A percentile compares a stretch with the other conserved stretches of the same genome.
These are phyloP conservation scores for Pseudozyma thailandica DNA, from an alignment of 1,284 basidiomycete species.

Conservation along the genomic window DNA sequence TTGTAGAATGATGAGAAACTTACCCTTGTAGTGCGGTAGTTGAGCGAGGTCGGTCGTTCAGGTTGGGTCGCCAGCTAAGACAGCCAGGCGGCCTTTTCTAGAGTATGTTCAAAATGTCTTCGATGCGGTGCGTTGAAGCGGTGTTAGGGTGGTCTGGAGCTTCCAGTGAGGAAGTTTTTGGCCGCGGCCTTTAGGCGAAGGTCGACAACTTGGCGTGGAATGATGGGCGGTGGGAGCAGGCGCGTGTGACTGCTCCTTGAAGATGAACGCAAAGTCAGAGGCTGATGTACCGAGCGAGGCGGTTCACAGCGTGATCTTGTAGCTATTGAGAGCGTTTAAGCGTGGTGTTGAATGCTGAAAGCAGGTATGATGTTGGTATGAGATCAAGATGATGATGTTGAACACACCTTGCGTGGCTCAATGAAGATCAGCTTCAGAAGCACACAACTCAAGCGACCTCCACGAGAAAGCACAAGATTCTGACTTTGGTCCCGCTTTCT, in stretches of 20 bases:
- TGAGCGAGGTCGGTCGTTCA: conserved; percentile 28
- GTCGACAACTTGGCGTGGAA: conserved; percentile 54
- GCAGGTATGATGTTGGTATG: neutral
- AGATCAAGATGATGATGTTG: neutral
- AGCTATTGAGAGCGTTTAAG: neutral
- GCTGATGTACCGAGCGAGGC: conserved; percentile 28
- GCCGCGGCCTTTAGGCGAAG: conserved; percentile 54
- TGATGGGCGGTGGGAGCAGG: conserved; percentile 48
- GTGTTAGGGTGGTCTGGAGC: conserved; percentile 50
- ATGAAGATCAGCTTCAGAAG: too few species aligned
- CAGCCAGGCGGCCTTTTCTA: conserved; percentile 51
- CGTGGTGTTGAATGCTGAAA: neutral
- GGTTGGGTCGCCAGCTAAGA: conserved; percentile 54
- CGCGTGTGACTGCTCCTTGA: conserved; percentile 37
- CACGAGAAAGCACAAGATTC: conserved; percentile 15
- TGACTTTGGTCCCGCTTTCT: conserved; percentile 1
- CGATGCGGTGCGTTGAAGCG: conserved; percentile 40
- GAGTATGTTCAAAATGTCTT: conserved; percentile 29
- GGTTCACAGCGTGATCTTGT: conserved; percentile 28
- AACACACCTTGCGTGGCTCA: too few species aligned
- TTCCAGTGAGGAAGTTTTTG: conserved; percentile 54
- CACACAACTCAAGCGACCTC: conserved; percentile 10
- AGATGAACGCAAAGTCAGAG: conserved; percentile 20
- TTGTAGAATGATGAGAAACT: conserved; percentile 3
- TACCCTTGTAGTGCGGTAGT: conserved; percentile 16